A percentile compares a stretch with the other conserved stretches of the same genome.
These are phyloP conservation scores for Cryptosporidium muris DNA, from an alignment of 169 alveolate genomes.

Conservation along the genomic window DNA sequence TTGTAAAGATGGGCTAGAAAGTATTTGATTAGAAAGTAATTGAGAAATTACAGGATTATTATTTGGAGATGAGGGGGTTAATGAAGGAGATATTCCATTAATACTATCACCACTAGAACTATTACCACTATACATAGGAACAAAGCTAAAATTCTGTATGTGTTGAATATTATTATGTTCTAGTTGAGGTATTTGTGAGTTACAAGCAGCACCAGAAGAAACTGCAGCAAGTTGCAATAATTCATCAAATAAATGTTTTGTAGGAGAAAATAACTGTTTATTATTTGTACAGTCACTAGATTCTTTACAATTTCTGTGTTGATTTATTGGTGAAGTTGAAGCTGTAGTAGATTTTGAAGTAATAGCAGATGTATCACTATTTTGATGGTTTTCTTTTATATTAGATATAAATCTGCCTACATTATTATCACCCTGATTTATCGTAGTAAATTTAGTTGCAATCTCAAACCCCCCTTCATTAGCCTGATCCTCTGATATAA, in stretches of 20 bases:
- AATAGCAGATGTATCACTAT: constrained; percentile 4
- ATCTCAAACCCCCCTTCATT: no score
- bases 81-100: constrained; percentile 25
- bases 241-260: constrained; percentile 48
- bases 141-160: constrained; percentile 23
- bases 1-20: constrained; percentile 3
- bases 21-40: constrained; percentile 18
- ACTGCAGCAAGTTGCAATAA: constrained; percentile 35
- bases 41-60: constrained; percentile 36
- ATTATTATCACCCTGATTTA: no score
- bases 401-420: no score
- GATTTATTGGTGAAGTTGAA: constrained; percentile 40
- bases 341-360: constrained; percentile 62
- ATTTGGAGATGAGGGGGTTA: constrained; percentile 31
- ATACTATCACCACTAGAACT: constrained; percentile 1
- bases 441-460: no score
- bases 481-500: no score
- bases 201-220: constrained; percentile 8
- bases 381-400: no score
- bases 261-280: neutral
- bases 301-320: constrained; percentile 11
- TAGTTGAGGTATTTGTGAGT: constrained; percentile 28
- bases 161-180: neutral
- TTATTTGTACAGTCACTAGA: neutral
- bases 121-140: neutral